Evolutionary conservation across 2,329 filamentous ascomycete genomes (phyloP).

Genomic region (Phoma herbarum): DNA sequence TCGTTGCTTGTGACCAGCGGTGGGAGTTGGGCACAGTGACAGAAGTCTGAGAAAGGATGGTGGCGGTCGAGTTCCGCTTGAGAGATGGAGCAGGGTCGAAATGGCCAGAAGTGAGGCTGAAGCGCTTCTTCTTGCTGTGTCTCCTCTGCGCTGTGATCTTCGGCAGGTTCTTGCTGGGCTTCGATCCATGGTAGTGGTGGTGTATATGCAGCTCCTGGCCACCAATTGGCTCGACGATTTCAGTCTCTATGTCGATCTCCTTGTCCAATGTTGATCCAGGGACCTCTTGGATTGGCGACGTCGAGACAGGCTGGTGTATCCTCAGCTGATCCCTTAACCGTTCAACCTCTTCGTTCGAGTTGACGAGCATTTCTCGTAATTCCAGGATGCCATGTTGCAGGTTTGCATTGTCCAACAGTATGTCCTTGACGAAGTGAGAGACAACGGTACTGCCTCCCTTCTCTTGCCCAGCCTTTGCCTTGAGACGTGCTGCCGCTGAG

Average conservation of each 20-base stretch:
- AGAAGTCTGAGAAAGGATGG: conserved; percentile 70
- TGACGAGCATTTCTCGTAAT: conserved; percentile 86
- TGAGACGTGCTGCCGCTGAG: conserved; percentile 79
- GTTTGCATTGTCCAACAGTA: conserved; percentile 93
- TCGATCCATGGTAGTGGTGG: conserved; percentile 82
- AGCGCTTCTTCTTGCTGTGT: conserved; percentile 72
- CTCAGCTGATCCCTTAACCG: conserved; percentile 81
- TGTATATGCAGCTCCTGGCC: conserved; percentile 82
- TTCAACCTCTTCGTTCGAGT: conserved; percentile 94
- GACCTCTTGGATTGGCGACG: conserved; percentile 38
- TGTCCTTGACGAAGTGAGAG: conserved; percentile 95
- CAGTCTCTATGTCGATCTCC: conserved; percentile 73
- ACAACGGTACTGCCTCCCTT: conserved; percentile 75
- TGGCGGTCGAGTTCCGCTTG: conserved; percentile 60
- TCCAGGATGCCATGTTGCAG: conserved; percentile 92
- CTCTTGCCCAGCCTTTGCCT: conserved; percentile 70
- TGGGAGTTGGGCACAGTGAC: conserved; percentile 64
- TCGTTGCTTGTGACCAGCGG: conserved; percentile 74
- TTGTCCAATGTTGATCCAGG: conserved; percentile 67
- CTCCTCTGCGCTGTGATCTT: conserved; percentile 61
- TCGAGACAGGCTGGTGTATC: conserved; percentile 73
- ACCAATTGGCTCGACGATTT: conserved; percentile 33
- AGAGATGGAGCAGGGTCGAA: conserved; percentile 53
- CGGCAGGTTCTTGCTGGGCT: conserved; percentile 53
- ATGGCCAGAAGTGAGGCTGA: conserved; percentile 65